A percentile compares a stretch with the other conserved stretches of the same genome.
These are phyloP conservation scores for Zymoseptoria tritici DNA, from an alignment of 2,329 filamentous ascomycete species.

Conservation along the genomic window DNA sequence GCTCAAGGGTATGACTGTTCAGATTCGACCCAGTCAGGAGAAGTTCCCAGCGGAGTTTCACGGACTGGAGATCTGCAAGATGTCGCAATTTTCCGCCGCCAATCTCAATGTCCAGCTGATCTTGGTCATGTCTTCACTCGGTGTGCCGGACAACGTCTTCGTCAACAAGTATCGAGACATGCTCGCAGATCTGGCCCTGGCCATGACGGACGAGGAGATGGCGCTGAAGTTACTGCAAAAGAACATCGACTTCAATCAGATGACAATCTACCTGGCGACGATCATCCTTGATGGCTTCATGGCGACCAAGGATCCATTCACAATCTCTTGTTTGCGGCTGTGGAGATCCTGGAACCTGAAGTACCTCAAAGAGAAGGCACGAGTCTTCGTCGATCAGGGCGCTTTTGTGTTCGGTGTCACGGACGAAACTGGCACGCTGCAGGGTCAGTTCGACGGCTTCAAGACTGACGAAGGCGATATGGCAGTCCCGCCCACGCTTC, in stretches of 20 bases:
- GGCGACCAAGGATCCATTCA: constrained; percentile 66
- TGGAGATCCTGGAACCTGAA: constrained; percentile 90
- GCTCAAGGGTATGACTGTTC: constrained; percentile 58
- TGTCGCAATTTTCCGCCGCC: constrained; percentile 67
- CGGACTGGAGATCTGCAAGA: constrained; percentile 76
- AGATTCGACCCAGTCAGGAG: constrained; percentile 74
- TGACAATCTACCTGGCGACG: constrained; percentile 63
- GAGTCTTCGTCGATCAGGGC: constrained; percentile 71
- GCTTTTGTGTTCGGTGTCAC: constrained; percentile 83
- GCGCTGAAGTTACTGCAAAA: constrained; percentile 63
- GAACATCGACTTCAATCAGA: constrained; percentile 79
- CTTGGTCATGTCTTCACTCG: constrained; percentile 69
- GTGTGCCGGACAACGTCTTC: constrained; percentile 62
- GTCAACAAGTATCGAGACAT: constrained; percentile 59
- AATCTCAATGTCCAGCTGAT: constrained; percentile 89
- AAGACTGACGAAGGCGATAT: not conserved
- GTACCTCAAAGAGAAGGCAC: constrained; percentile 84
- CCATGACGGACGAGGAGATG: constrained; percentile 57
- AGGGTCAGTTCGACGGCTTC: constrained; percentile 55
- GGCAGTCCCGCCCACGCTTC: constrained; percentile 38
- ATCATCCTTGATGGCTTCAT: constrained; percentile 80
- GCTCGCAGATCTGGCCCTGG: constrained; percentile 59
- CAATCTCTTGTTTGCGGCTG: constrained; percentile 67
- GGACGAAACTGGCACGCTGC: constrained; percentile 71
- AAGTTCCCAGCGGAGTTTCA: constrained; percentile 72